Base-by-base conservation (phyloP, 2,329 filamentous ascomycete genomes). In the Pestalotiopsis sp. region DNA sequence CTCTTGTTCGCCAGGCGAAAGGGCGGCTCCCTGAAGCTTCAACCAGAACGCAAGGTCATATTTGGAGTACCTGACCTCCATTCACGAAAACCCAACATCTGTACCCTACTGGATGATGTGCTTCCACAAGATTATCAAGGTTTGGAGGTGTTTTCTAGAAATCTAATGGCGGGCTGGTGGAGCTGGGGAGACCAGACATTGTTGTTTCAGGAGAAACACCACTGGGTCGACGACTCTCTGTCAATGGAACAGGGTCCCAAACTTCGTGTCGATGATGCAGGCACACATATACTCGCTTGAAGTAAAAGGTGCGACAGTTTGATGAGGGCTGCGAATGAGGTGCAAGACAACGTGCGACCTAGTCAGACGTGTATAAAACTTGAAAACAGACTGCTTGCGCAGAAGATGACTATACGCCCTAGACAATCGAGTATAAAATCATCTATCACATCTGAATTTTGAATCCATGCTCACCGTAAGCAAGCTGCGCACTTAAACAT, bases 91-190 rank as follows among this genome's bases (percentile, higher is more conserved):
- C 93, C 93, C 3, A 93, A 90, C 74, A 76, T 95, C 67, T 89
- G 90, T 69, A 75, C 78, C 2, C 72, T 93, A 25, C 86, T 94
- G 63, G 84, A 87, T 67, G 80, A 84, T 4, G 74, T 90, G n/a
- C 74, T 93, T 36, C 82, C 82, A 0, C 72, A 75, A 2, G 78
- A 82, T 2, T 91, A 89, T 72, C 75, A 77, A 17, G 92, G 87
- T 2, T 81, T 95, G n/a, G 93, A 96, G 79, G 83, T 95, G 2
- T 96, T 95, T 81, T 91, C 92, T 1, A 85, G 93, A 68, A 89
- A 92, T 76, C 80, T 94, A 59, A 93, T 92, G 1, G 85, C 89
- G 7, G 91, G 91, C 0, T 95, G 93, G 93, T 92, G 90, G 86
- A 87, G 87, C 36, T 95, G 92, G 92, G 93, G 93, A 3, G 86